phyloP scores from a whole-genome alignment of 1,139 yeast genomes.

The Nakaseomyces sp. region DNA sequence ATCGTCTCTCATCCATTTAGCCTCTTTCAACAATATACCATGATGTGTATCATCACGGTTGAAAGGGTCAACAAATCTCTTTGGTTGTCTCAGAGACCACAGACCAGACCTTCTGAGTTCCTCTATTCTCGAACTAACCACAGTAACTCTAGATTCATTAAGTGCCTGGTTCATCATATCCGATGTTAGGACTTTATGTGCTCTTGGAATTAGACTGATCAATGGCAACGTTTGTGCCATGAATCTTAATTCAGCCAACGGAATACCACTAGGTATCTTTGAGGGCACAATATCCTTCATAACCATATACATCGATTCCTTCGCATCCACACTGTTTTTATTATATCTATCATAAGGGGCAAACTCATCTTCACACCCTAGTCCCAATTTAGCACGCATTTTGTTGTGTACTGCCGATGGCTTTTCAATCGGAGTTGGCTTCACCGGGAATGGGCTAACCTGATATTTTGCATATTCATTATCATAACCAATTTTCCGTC shows the following conservation, averaged over 20 bases:
- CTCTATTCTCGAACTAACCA: constrained; percentile 85
- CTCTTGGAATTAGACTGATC: constrained; percentile 68
- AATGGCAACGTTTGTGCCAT: constrained; percentile 82
- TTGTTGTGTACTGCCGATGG: constrained; percentile 9
- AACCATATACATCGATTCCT: constrained; percentile 36
- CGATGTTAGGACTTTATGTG: constrained; percentile 79
- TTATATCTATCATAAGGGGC: constrained; percentile 14
- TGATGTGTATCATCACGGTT: constrained; percentile 45
- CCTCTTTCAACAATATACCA: constrained; percentile 71
- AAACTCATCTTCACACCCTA: constrained; percentile 6
- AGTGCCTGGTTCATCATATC: constrained; percentile 78
- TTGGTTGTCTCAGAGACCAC: constrained; percentile 90
- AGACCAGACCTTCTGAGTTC: constrained; percentile 78
- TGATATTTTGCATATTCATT: background rate
- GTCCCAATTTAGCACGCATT: constrained; percentile 8
- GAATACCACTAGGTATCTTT: constrained; percentile 46
- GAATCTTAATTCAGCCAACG: constrained; percentile 79
- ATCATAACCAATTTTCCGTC: constrained; percentile 3
- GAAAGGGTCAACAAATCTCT: constrained; percentile 60
- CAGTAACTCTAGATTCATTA: constrained; percentile 89
- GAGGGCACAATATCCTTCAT: constrained; percentile 43
- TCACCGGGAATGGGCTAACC: constrained; percentile 12
- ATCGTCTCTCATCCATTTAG: constrained; percentile 77
- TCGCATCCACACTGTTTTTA: constrained; percentile 25
- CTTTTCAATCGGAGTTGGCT: constrained; percentile 17